Evolutionary conservation across 371 early-diverging fungal genomes (phyloP), one percentile per base, ranked within the genome.

Genomic region (Parasitella parasitica): DNA sequence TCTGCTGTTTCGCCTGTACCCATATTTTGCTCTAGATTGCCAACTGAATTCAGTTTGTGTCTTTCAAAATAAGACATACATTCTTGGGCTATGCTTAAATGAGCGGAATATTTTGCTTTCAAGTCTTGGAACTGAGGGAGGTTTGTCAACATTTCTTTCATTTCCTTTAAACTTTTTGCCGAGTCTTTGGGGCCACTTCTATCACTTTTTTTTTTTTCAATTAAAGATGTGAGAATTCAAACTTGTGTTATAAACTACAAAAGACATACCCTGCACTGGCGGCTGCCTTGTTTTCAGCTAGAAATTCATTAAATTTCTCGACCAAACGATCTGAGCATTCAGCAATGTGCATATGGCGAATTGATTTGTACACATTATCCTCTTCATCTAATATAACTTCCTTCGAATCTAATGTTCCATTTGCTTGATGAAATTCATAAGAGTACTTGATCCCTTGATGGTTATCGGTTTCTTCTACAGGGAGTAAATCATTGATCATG

Each of bases 101-200:
- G 99, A 7, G 91, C 85, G 37, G 97, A 90, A 71, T 94, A 98
- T 87, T 91, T 91, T 52, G 89, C 82, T 71, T 96, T 95, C 78
- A 95, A 84, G 32, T 95, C 94, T 70, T 96, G 96, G 66, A 91
- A 98, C 68, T 97, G 93, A 13, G 97, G 98, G 13, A 99, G 69
- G 15, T 94, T 89, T 1, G 90, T 84, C 34, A 99, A 76, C 55
- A 91, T 95, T 15, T 92, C 94, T 59, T 93, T 92, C 92, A 99
- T 90, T 48, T 93, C 90, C 54, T 89, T 89, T 9, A 98, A 72
- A 37, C 82, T 86, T 6, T 86, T 89, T 6, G 86, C 83, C 28
- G 87, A 80, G 57, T 87, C 82, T 48, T 81, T 84, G 24, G 76
- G 68, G 22, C 63, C 69, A 15, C 49, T 49, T 22, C 71, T 50